A percentile compares a stretch with the other conserved stretches of the same genome.
These are phyloP conservation scores for Monosporascus sp. DNA, from an alignment of 2,329 filamentous ascomycete species.

Conservation along the genomic window DNA sequence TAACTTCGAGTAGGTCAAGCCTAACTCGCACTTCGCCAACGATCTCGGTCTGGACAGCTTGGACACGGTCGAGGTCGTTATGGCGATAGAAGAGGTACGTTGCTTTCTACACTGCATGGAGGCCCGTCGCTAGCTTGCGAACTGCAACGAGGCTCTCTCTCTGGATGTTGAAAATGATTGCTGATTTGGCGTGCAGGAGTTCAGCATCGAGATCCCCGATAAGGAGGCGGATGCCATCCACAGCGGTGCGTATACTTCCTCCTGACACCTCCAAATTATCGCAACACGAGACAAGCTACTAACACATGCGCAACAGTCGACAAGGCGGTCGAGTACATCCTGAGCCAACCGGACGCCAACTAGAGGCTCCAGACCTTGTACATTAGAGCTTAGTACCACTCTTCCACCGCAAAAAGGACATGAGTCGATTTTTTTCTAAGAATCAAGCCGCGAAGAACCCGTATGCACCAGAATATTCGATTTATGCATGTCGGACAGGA, in stretches of 20 bases:
- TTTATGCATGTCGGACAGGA: not conserved
- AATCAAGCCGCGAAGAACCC: not conserved
- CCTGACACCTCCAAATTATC: not conserved
- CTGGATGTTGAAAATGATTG: not conserved
- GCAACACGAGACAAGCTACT: conserved; percentile 3
- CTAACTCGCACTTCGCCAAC: conserved; percentile 86
- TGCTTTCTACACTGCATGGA: not conserved
- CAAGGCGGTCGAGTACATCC: conserved; percentile 91
- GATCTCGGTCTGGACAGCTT: conserved; percentile 95
- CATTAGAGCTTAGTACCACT: conserved; percentile 20
- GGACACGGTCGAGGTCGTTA: conserved; percentile 98
- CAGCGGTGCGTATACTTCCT: conserved; percentile 62
- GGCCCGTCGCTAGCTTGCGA: too few species aligned
- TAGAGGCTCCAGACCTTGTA: conserved; percentile 28
- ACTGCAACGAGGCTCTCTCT: not conserved
- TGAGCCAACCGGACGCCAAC: conserved; percentile 86
- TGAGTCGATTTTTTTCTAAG: conserved; percentile 3
- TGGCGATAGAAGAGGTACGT: conserved; percentile 96
- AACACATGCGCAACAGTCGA: conserved; percentile 56
- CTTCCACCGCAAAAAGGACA: not conserved
- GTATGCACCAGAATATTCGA: not conserved
- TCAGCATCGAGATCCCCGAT: conserved; percentile 94
- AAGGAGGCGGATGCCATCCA: conserved; percentile 94
- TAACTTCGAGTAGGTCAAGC: conserved; percentile 62
- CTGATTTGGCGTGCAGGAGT: conserved; percentile 39